Percentiles rank a stretch among this genome's conserved stretches.
Conservation (phyloP, 345 rosid species). For the Syzygium oleosum region DNA sequence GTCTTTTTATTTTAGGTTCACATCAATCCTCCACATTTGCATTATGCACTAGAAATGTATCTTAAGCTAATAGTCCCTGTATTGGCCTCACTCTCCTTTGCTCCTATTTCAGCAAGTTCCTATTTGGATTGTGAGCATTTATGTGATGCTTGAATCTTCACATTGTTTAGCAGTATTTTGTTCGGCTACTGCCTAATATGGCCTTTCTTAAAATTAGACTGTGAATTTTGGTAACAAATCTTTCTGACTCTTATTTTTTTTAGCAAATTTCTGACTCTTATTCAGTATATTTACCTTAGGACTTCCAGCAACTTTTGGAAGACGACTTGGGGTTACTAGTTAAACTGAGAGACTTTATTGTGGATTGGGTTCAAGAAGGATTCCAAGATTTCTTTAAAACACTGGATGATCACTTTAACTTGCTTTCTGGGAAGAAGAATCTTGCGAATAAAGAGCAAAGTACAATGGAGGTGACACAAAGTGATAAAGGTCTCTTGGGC, state of each 20-base stretch:
- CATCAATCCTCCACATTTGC: not conserved
- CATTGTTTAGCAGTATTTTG: not conserved
- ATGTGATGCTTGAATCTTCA: not conserved
- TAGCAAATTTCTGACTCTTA: not conserved
- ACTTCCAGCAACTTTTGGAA: slow-evolving; percentile 72
- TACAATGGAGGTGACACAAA: slow-evolving; percentile 33
- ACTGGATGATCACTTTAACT: slow-evolving; percentile 53
- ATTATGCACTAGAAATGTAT: not conserved
- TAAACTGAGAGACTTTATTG: slow-evolving; percentile 52
- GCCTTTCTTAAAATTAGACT: not conserved
- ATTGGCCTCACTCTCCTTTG: not conserved
- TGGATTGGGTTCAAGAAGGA: slow-evolving; percentile 88
- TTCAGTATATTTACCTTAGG: slow-evolving; percentile 32
- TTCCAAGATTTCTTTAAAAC: slow-evolving; percentile 80
- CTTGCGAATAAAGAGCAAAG: slow-evolving; percentile 37
- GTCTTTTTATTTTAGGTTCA: not conserved
- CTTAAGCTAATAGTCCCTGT: not conserved
- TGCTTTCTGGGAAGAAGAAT: slow-evolving; percentile 71
- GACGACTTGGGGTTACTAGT: slow-evolving; percentile 51
- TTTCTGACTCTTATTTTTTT: not conserved
- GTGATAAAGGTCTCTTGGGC: slow-evolving; percentile 55
- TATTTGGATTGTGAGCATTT: not conserved
- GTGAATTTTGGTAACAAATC: not conserved
- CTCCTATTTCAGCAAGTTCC: not conserved
- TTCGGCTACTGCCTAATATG: not conserved